phyloP scores from a whole-genome alignment of 495 filamentous ascomycete species.

The Talaromyces ruber region DNA sequence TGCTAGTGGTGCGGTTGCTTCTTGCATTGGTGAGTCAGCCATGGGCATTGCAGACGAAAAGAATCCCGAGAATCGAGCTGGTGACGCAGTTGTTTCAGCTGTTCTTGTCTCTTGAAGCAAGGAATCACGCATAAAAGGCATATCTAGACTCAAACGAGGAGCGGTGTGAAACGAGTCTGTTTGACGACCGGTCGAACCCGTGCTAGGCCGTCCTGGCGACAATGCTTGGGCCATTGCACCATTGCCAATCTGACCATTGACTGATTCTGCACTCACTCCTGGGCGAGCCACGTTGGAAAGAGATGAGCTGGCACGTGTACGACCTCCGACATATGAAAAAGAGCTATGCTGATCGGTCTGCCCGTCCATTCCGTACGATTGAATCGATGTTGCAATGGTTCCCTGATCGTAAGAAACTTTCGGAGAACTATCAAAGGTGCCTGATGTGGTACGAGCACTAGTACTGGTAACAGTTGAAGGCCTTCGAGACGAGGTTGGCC shows the following conservation, averaged over 20 bases:
- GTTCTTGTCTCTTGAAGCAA: conserved; percentile 13
- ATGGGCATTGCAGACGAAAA: conserved; percentile 85
- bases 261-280: neutral
- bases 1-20: conserved; percentile 16
- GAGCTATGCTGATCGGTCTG: conserved; percentile 14
- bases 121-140: conserved; percentile 34
- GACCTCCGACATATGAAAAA: conserved; percentile 1
- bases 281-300: neutral
- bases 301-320: conserved; percentile 6
- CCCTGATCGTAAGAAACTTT: conserved; percentile 44
- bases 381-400: conserved; percentile 24
- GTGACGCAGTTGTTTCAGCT: conserved; percentile 13
- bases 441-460: conserved; percentile 45
- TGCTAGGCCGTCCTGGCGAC: conserved; percentile 7
- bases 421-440: conserved; percentile 56
- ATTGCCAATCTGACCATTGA: neutral
- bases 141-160: conserved; percentile 33
- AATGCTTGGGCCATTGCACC: neutral
- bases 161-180: conserved; percentile 29
- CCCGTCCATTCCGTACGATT: conserved; percentile 25
- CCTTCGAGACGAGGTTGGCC: conserved; percentile 29
- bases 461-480: conserved; percentile 37
- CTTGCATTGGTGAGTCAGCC: conserved; percentile 48
- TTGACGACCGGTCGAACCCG: conserved; percentile 11
- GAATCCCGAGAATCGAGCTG: conserved; percentile 49